phyloP scores from a whole-genome alignment of 305 asterid genomes.

The Fraxinus baroniana region DNA sequence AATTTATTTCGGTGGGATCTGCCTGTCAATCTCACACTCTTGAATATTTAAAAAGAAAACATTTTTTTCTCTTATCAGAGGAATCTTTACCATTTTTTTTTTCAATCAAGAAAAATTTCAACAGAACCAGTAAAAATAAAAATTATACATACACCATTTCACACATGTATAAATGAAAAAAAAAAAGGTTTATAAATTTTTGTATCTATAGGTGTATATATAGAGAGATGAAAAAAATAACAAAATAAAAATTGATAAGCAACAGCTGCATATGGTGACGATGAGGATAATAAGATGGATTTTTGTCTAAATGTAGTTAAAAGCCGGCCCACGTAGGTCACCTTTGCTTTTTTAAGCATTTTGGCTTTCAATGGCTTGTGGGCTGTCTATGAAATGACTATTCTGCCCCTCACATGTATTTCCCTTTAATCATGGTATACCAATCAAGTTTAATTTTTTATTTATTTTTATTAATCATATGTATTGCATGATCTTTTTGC shows the following conservation, averaged over 20 bases:
- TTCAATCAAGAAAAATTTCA: neutral
- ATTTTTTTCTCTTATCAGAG: conserved; percentile 28
- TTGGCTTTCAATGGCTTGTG: conserved; percentile 52
- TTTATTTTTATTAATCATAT: neutral
- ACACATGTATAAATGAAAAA: neutral
- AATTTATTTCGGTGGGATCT: conserved; percentile 89
- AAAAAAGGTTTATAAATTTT: neutral
- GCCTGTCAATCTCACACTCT: conserved; percentile 79
- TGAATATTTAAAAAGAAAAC: conserved; percentile 22
- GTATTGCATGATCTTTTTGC: neutral
- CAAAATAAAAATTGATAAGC: neutral
- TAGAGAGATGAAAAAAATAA: neutral
- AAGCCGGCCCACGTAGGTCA: conserved; percentile 95
- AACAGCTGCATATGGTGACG: conserved; percentile 64
- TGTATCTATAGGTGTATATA: conserved; percentile 5
- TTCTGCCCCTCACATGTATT: conserved; percentile 49
- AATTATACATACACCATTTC: neutral
- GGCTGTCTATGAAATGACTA: conserved; percentile 27
- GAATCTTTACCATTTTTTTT: conserved; percentile 54
- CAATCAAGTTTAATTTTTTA: neutral
- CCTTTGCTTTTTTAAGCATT: conserved; percentile 58
- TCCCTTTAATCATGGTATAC: conserved; percentile 37
- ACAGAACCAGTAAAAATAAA: neutral
- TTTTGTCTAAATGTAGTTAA: conserved; percentile 79
- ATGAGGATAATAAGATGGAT: conserved; percentile 50